Percentiles rank a stretch among this genome's conserved stretches.
Conservation (phyloP, 768 basidiomycete genomes). For the Cystofilobasidium macerans region DNA sequence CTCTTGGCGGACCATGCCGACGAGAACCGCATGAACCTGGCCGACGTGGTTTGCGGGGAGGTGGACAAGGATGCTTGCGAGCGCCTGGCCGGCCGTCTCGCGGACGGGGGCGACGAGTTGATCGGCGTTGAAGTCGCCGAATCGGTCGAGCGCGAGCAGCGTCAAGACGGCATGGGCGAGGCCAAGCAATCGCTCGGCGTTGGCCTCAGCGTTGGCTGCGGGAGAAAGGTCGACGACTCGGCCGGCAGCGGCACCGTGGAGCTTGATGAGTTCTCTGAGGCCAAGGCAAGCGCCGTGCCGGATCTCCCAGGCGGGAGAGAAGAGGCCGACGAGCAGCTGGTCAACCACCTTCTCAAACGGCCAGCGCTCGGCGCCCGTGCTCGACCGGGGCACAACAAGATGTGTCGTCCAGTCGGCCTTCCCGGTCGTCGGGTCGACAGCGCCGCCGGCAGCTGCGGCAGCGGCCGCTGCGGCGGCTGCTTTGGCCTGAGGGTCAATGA, state of each 20-base stretch:
- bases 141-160: conserved; percentile 89
- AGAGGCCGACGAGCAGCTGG: conserved; percentile 68
- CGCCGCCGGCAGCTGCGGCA: conserved; percentile 29
- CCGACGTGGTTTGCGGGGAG: conserved; percentile 71
- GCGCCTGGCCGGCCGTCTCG: conserved; percentile 86
- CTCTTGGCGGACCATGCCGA: conserved; percentile 89
- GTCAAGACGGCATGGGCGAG: conserved; percentile 74
- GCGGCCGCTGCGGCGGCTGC: conserved; percentile 33
- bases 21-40: conserved; percentile 68
- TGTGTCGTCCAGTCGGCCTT: conserved; percentile 30
- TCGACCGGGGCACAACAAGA: conserved; percentile 22
- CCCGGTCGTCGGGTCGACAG: conserved; percentile 43
- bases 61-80: conserved; percentile 76
- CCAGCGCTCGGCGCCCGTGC: conserved; percentile 24
- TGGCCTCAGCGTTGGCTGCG: conserved; percentile 14
- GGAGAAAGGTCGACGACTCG: conserved; percentile 43
- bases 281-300: conserved; percentile 90
- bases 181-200: conserved; percentile 33
- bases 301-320: conserved; percentile 77
- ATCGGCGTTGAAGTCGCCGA: conserved; percentile 93
- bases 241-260: conserved; percentile 70
- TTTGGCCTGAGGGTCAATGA: conserved; percentile 40
- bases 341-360: conserved; percentile 52
- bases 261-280: conserved; percentile 71
- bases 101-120: conserved; percentile 95